Evolutionary conservation across 2,329 filamentous ascomycete genomes (phyloP).

Genomic region (Moelleriella libera): DNA sequence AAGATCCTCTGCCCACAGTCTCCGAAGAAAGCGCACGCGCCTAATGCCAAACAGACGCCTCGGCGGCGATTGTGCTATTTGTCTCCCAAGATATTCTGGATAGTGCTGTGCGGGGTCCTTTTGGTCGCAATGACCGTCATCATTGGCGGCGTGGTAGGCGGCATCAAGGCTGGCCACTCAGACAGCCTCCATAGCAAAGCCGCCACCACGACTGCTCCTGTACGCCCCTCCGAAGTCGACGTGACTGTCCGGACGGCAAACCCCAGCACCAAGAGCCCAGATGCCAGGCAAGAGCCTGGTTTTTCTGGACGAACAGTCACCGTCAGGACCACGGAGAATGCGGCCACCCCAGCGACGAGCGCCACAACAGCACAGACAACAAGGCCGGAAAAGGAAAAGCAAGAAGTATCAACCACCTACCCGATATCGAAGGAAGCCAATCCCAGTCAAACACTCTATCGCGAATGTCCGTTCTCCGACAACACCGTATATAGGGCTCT

Average conservation of each 20-base stretch:
- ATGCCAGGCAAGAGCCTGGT: too few relatives aligned
- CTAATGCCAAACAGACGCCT: not conserved
- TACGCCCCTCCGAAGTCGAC: not conserved
- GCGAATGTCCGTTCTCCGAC: not conserved
- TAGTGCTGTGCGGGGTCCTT: not conserved
- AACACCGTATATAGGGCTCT: not conserved
- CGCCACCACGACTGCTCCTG: not conserved
- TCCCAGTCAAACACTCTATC: not conserved
- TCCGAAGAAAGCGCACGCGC: too few relatives aligned
- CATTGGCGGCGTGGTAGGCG: not conserved
- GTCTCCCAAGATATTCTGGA: not conserved
- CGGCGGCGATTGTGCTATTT: not conserved
- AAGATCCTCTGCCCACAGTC: not conserved
- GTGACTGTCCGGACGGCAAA: not conserved
- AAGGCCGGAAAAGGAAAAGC: not conserved
- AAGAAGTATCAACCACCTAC: too few relatives aligned
- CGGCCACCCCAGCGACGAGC: not conserved
- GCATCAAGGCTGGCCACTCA: not conserved
- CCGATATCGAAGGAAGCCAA: not conserved
- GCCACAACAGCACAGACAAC: not conserved
- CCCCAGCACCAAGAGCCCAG: not conserved
- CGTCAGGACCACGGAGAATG: too few relatives aligned
- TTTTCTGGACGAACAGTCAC: too few relatives aligned
- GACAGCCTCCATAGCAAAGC: not conserved
- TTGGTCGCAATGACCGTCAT: not conserved